These are phyloP conservation scores for Ceratobasidium sp. DNA, from an alignment of 1,284 basidiomycete species.

Conservation along the genomic window DNA sequence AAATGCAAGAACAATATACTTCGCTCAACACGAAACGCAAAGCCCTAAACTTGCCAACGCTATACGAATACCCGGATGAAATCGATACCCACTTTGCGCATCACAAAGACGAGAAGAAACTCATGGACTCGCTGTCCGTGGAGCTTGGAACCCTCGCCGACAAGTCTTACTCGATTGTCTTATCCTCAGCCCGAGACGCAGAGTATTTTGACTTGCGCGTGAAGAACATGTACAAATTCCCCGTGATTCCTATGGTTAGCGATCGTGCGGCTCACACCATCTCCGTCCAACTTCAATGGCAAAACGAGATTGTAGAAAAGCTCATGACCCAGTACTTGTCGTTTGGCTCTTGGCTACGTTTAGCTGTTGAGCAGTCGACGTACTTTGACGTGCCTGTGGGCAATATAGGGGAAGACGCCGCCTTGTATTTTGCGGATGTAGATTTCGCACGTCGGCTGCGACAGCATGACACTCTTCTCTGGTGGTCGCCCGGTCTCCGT, in stretches of 20 bases:
- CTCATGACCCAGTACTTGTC: conserved; percentile 88
- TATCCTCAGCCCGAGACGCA: conserved; percentile 88
- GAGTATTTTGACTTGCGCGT: conserved; percentile 84
- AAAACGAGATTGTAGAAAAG: conserved; percentile 73
- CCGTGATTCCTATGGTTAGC: conserved; percentile 86
- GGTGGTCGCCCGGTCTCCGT: conserved; percentile 94
- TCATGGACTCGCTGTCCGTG: conserved; percentile 88
- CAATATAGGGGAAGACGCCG: conserved; percentile 91
- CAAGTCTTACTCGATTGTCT: conserved; percentile 76
- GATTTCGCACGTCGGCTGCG: conserved; percentile 88
- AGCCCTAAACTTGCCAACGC: conserved; percentile 48
- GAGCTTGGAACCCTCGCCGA: conserved; percentile 79
- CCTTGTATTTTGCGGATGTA: conserved; percentile 88
- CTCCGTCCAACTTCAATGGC: conserved; percentile 79
- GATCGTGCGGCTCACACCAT: conserved; percentile 77
- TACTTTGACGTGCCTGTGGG: conserved; percentile 95
- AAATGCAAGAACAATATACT: conserved; percentile 78
- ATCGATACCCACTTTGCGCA: conserved; percentile 80
- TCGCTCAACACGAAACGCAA: conserved; percentile 60
- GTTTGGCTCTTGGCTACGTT: conserved; percentile 82
- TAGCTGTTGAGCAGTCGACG: conserved; percentile 83
- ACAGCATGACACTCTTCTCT: conserved; percentile 90
- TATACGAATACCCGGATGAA: conserved; percentile 75
- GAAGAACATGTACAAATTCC: conserved; percentile 84
- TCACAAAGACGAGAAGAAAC: conserved; percentile 81